Evolutionary conservation across 805 yeast genomes (phyloP).

Genomic region (Yamadazyma ubonensis): DNA sequence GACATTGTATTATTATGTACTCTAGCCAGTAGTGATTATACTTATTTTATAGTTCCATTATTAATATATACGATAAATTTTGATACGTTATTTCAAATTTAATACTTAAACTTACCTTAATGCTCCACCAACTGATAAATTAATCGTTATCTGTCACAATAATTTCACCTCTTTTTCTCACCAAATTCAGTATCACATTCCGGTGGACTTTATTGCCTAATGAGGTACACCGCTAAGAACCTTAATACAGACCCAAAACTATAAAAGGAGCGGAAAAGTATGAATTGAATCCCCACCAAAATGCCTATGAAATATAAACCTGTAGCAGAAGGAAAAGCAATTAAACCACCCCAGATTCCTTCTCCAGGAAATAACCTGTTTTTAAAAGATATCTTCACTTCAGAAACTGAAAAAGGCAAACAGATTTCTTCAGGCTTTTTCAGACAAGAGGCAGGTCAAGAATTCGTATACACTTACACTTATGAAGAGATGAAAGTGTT

Average conservation of each 20-base stretch:
- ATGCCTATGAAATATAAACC: constrained; percentile 60
- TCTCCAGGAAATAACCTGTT: constrained; percentile 68
- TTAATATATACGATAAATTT: no score
- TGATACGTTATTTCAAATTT: no score
- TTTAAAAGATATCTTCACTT: constrained; percentile 63
- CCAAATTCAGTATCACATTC: no score
- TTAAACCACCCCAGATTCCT: constrained; percentile 58
- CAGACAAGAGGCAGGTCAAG: constrained; percentile 66
- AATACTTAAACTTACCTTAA: no score
- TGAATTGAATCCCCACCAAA: constrained; percentile 17
- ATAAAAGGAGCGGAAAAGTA: neutral
- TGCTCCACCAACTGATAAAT: no score
- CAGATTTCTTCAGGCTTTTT: constrained; percentile 68
- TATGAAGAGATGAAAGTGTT: constrained; percentile 70
- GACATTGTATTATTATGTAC: no score
- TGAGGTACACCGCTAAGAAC: no score
- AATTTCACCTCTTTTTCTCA: no score
- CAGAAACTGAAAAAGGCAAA: constrained; percentile 58
- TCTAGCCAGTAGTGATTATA: no score
- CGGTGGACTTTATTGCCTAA: neutral
- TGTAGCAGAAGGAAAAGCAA: constrained; percentile 49
- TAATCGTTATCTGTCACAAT: no score
- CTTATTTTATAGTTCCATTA: no score
- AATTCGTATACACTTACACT: constrained; percentile 62
- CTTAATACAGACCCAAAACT: no score